A percentile compares a stretch with the other conserved stretches of the same genome.
phyloP scores from a whole-genome alignment of 345 rosid species.

The Eucalyptus virginea region DNA sequence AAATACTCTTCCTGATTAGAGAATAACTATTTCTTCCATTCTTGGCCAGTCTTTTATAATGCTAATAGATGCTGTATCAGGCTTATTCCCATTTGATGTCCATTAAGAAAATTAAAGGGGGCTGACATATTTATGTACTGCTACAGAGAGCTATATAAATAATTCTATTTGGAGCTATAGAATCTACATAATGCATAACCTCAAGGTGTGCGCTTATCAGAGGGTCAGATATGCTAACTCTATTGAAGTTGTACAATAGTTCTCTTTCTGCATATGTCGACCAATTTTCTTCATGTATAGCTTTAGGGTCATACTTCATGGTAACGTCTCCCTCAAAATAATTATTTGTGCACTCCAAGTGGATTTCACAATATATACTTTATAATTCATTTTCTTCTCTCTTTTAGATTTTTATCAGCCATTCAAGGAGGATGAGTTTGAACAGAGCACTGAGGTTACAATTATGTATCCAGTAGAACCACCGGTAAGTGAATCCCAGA shows the following conservation, averaged over 20 bases:
- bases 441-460: conserved; percentile 78
- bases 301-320: background rate
- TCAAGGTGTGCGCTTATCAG: background rate
- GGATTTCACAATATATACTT: background rate
- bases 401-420: conserved; percentile 81
- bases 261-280: background rate
- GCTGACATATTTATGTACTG: background rate
- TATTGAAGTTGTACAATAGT: background rate
- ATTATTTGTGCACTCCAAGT: background rate
- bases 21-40: background rate
- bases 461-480: conserved; percentile 75
- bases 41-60: background rate
- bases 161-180: background rate
- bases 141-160: background rate
- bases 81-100: background rate
- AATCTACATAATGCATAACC: background rate
- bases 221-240: background rate
- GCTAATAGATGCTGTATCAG: background rate
- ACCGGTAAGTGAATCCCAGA: conserved; percentile 39
- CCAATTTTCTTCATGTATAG: background rate
- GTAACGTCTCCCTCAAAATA: background rate
- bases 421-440: conserved; percentile 74
- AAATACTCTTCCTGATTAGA: background rate
- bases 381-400: background rate
- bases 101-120: background rate